Base-by-base conservation (phyloP, 768 basidiomycete species). In the Tylopilus plumbeoviolaceoides region DNA sequence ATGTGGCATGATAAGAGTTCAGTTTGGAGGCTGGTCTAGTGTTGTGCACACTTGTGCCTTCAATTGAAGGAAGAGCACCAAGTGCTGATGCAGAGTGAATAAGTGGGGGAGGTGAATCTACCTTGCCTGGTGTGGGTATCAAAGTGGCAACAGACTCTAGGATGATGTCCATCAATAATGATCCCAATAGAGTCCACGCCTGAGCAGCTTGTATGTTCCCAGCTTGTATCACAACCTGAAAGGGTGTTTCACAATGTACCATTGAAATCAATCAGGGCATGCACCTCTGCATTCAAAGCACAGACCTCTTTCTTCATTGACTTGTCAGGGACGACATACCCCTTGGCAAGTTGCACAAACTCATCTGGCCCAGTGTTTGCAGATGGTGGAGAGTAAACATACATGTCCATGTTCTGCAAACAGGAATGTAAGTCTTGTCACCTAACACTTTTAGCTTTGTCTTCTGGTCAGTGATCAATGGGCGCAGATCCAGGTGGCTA, bases 181-280 rank as follows among this genome's bases (percentile, higher is more conserved):
- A 80, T 12, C 73, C 77, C 18, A 92, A 66, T 2, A 91, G 67
- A 9, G 81, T 58, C 90, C 90, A 92, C 3, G 75, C 74, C 59
- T 89, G 85, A 1, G 82, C 83, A 4, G 79, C 78, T 5, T 77
- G 71, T 25, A 73, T 61, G 53, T 81, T 78, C 20, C 82, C 82
- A 9, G 74, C 83, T 50, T 79, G 70, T n/a, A 80, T 65, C 7
- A 89, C 89, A 41, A 76, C 68, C 84, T 87, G 52, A 30, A 30
- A 30, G 28, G 28, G 10, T 7, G 28, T 30, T 23, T 7, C 7
- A 1, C 28, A 21, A 0, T 51, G 15, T 18, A 15, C 23, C 3
- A 23, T 9, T 2, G 10, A 36, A 9, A 31, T 25, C n/a, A n/a
- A 38, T 7, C 7, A 18, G 44, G 14, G 28, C 10, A 56, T 69